phyloP scores from a whole-genome alignment of 2,329 filamentous ascomycete species.

The Epichloe gansuensis region DNA sequence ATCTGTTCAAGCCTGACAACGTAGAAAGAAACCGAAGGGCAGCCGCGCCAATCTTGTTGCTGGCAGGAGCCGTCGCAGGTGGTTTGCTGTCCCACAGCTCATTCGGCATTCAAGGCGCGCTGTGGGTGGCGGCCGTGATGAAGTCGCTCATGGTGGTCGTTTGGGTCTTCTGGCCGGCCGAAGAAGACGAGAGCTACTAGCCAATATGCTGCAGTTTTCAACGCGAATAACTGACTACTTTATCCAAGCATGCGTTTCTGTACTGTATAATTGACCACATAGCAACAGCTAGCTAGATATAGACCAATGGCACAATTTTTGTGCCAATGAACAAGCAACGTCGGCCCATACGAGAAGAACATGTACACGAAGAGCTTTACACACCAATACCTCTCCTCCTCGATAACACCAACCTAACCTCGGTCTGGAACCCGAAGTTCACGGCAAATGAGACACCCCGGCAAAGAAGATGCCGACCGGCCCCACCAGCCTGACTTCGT shows the following conservation, averaged over 20 bases:
- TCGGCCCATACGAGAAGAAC: too few relatives aligned
- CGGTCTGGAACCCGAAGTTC: too few relatives aligned
- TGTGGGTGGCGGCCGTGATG: conserved; percentile 47
- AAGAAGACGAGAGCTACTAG: conserved; percentile 19
- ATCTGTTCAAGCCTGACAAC: conserved; percentile 33
- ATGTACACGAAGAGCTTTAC: too few relatives aligned
- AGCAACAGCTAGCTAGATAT: neutral
- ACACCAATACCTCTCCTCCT: too few relatives aligned
- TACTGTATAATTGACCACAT: neutral
- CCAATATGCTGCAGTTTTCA: neutral
- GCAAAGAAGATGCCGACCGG: too few relatives aligned
- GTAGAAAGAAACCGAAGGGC: conserved; percentile 38
- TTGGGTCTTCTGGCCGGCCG: conserved; percentile 50
- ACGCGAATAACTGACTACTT: neutral
- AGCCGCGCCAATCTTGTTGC: conserved; percentile 35
- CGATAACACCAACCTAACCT: too few relatives aligned
- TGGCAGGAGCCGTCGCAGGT: conserved; percentile 37
- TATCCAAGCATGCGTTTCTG: neutral
- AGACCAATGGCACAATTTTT: neutral
- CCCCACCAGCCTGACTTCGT: too few relatives aligned
- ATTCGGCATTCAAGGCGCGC: conserved; percentile 36
- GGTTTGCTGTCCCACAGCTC: conserved; percentile 36
- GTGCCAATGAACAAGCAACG: too few relatives aligned
- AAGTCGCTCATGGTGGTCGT: conserved; percentile 44
- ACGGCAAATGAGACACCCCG: too few relatives aligned